These are phyloP conservation scores for Trichoderma atroviride DNA, from an alignment of 2,329 filamentous ascomycete species.

Conservation along the genomic window DNA sequence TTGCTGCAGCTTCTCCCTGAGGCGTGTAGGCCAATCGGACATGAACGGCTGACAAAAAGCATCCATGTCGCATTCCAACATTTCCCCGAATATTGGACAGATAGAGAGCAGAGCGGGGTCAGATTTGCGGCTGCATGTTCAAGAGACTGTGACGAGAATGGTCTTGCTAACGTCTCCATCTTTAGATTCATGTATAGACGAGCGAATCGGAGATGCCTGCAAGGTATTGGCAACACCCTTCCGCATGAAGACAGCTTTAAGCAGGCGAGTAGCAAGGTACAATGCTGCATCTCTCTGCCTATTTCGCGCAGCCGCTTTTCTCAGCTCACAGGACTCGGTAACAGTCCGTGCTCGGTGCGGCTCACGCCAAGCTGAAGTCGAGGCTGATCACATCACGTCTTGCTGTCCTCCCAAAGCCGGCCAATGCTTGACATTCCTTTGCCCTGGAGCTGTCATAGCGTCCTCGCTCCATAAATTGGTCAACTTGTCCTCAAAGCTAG, in stretches of 20 bases:
- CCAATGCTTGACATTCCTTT: neutral
- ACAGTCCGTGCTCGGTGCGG: neutral
- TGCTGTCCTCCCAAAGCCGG: neutral
- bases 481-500: slow-evolving; percentile 2
- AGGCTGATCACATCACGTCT: slow-evolving; percentile 1
- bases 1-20: neutral
- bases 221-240: neutral
- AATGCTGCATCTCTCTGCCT: neutral
- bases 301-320: slow-evolving; percentile 7
- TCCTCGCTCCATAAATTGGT: neutral
- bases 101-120: neutral
- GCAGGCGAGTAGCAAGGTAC: neutral
- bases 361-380: neutral
- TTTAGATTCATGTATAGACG: neutral
- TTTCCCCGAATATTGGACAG: neutral
- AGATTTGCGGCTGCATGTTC: neutral
- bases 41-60: neutral
- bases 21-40: slow-evolving; percentile 5
- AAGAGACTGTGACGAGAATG: neutral
- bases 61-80: neutral
- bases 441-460: neutral
- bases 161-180: slow-evolving; percentile 4
- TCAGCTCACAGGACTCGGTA: slow-evolving; percentile 12
- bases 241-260: neutral
- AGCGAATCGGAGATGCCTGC: slow-evolving; percentile 18